Evolutionary conservation across 306 rosid genomes (phyloP), one percentile per base, ranked within the genome.

Genomic region (Lathyrus oleraceus): DNA sequence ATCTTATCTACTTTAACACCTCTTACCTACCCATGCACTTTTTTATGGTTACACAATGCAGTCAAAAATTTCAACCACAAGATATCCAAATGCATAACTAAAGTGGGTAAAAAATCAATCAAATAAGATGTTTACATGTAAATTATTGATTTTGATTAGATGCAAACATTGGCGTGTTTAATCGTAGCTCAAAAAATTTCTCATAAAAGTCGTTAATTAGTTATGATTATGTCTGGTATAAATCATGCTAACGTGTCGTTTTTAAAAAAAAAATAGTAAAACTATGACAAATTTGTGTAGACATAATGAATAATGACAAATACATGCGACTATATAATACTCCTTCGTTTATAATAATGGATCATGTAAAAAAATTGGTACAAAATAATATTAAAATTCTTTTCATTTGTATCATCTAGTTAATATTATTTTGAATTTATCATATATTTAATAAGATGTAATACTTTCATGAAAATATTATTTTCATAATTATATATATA

Each of bases 151-250:
- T 17, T 77, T 76, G 76, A 69, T 35, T 51, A 70, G 61, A 53
- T 61, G 61, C 19, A 48, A 23, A 60, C 9, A 58, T 27, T 67
- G 21, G n/a, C 19, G 56, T 59, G 65, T 42, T 49, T 17, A 30
- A 56, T 75, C 4, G 48, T 32, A 61, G 66, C 1, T 9, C 35
- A 19, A 47, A 51, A 51, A 42, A 0, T 0, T 42, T 59, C 0
- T 39, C 56, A 75, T 16, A 66, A 76, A 61, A 76, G 78, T 43
- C 10, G 77, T 80, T 80, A 70, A 76, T 53, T 61, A 72, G 76
- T 45, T 47, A 76, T 76, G 79, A 81, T 81, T 76, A 76, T 76
- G 85, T 81, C 78, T 42, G 38, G 30, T 63, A 74, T 69, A 49
- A 79, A 63, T 74, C 45, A 79, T 79, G 68, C 21, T 74, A 1